phyloP scores from a whole-genome alignment of 306 rosid species.

The Chamaecrista fasciculata region DNA sequence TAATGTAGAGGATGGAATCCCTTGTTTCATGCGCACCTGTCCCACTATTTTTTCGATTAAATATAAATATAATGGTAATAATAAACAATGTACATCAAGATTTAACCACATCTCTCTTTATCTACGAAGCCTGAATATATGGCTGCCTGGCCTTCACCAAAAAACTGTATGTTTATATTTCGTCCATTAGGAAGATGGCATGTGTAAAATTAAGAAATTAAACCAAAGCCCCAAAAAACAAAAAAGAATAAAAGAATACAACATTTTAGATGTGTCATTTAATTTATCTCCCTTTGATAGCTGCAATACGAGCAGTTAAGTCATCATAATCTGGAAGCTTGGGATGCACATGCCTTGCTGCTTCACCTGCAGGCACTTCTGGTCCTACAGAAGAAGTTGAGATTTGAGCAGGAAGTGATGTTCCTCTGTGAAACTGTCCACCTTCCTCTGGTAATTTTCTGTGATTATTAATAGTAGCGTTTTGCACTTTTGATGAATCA shows the following conservation, averaged over 20 bases:
- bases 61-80: too few relatives aligned
- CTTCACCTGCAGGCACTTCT: conserved; percentile 33
- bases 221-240: neutral
- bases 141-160: neutral
- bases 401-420: conserved; percentile 40
- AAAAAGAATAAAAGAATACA: neutral
- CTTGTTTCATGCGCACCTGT: too few relatives aligned
- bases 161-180: neutral
- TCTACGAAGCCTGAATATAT: too few relatives aligned
- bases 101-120: too few relatives aligned
- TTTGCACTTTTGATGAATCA: conserved; percentile 11
- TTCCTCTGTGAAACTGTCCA: too few relatives aligned
- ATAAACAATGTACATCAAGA: too few relatives aligned
- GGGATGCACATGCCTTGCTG: conserved; percentile 51
- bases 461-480: conserved; percentile 5
- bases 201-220: neutral
- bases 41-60: too few relatives aligned
- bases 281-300: conserved; percentile 49
- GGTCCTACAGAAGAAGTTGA: conserved; percentile 28
- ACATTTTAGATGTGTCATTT: neutral
- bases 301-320: conserved; percentile 63
- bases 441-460: conserved; percentile 29
- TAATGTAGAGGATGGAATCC: too few relatives aligned
- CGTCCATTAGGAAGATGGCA: neutral
- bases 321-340: conserved; percentile 84